phyloP scores from a whole-genome alignment of 2,329 filamentous ascomycete genomes.

The Scortechinia acanthostroma region DNA sequence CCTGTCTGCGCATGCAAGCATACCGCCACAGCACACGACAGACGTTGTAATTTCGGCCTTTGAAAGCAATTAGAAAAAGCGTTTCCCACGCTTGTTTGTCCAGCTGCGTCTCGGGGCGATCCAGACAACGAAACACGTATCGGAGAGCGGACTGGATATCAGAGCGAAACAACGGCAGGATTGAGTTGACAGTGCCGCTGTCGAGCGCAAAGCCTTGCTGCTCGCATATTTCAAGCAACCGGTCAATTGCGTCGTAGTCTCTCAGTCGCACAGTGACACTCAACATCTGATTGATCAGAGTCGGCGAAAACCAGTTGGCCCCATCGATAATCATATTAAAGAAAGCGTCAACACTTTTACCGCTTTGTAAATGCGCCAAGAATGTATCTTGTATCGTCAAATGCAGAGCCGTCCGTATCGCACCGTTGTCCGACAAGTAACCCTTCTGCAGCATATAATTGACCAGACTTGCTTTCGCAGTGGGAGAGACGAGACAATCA shows the following conservation, averaged over 20 bases:
- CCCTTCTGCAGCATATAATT: neutral
- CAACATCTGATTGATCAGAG: conserved; percentile 23
- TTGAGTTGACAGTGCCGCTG: neutral
- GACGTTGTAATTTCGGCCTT: conserved; percentile 21
- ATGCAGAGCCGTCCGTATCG: neutral
- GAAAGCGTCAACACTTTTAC: conserved; percentile 17
- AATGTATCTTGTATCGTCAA: neutral
- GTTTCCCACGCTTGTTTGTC: conserved; percentile 15
- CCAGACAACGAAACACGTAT: neutral
- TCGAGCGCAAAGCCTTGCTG: neutral
- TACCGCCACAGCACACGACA: conserved; percentile 32
- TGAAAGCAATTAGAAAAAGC: conserved; percentile 26
- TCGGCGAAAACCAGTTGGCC: conserved; percentile 19
- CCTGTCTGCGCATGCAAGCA: conserved; percentile 22
- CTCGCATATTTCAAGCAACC: neutral
- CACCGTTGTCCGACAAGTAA: neutral
- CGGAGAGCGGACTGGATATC: neutral
- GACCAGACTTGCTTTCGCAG: neutral
- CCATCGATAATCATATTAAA: conserved; percentile 18
- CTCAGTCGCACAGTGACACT: conserved; percentile 10
- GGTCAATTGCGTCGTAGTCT: neutral
- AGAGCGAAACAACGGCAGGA: neutral
- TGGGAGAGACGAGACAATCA: conserved; percentile 3
- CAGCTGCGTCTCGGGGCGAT: neutral
- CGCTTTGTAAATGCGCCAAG: conserved; percentile 9